Conservation (phyloP, 495 filamentous ascomycete genomes). For the Gamarada debralockiae region DNA sequence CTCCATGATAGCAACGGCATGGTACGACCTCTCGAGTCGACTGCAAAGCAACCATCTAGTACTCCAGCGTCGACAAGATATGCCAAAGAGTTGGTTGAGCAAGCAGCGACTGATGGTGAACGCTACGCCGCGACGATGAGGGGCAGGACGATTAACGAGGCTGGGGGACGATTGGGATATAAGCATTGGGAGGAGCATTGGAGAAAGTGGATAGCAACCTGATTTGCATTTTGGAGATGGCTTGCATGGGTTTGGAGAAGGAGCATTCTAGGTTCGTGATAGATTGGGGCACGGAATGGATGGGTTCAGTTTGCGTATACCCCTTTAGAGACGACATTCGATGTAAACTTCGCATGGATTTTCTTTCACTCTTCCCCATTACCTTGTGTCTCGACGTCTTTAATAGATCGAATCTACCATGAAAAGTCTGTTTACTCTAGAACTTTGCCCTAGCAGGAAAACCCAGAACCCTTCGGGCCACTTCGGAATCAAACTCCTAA, state of each 20-base stretch:
- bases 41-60: conserved; percentile 87
- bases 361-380: no score
- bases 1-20: conserved; percentile 79
- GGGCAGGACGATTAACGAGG: background rate
- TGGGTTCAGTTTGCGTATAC: conserved; percentile 13
- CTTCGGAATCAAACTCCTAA: no score
- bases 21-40: conserved; percentile 83
- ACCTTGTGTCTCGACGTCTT: no score
- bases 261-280: background rate
- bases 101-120: conserved; percentile 78
- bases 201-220: background rate
- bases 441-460: no score
- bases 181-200: conserved; percentile 12
- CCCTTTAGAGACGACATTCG: conserved; percentile 4
- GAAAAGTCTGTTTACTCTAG: no score
- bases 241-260: conserved; percentile 1
- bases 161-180: background rate
- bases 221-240: background rate
- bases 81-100: conserved; percentile 83
- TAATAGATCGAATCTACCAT: no score
- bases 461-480: no score
- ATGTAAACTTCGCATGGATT: no score
- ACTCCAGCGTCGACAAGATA: conserved; percentile 67
- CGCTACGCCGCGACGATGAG: conserved; percentile 27
- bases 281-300: conserved; percentile 2